Base-by-base conservation (phyloP, 306 rosid genomes). In the Lotus japonicus region DNA sequence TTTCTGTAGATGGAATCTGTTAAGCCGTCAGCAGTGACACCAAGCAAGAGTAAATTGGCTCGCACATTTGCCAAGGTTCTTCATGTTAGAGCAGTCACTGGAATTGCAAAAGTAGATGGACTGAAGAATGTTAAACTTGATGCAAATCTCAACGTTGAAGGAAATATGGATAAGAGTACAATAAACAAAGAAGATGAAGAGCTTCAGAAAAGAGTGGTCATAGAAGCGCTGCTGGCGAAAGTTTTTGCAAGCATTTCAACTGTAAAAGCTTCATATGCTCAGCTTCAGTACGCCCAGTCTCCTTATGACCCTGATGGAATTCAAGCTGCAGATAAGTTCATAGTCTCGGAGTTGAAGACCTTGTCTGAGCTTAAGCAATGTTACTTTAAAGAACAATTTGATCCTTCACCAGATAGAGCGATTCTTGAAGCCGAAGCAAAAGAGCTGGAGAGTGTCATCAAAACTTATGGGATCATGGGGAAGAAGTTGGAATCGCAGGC, bases 251-350 rank as follows among this genome's bases (percentile, higher is more conserved):
- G 83, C 58, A 31, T 90, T 77, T 84, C 98, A n/a, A 36, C 83
- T 50, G 72, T 86, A 0, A 92, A 92, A 81, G 86, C 96, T 73
- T 79, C 88, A 14, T 92, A 92, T 80, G 98, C 94, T 10, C 84
- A 90, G 64, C 70, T 92, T 4, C 98, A 92, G 65, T 23, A 80
- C 71, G 82, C 91, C 48, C 96, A 92, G 57, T 80, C 87, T 6
- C 98, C 98, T 13, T 92, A 86, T 12, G 91, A 89, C 42, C 74
- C 83, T 3, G 87, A 89, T 42, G 96, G 88, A 58, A 82, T 92
- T 76, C 96, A 82, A 79, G 84, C 75, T 3, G 87, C 90, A 2
- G 98, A 92, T 77, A 70, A 52, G 64, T 62, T 60, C 26, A 50
- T 88, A 1, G 84, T 92, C 53, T 64, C 73, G 0, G 97, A 84